phyloP scores from a whole-genome alignment of 176 grass and related monocot genomes.

The Neostapfia colusana region DNA sequence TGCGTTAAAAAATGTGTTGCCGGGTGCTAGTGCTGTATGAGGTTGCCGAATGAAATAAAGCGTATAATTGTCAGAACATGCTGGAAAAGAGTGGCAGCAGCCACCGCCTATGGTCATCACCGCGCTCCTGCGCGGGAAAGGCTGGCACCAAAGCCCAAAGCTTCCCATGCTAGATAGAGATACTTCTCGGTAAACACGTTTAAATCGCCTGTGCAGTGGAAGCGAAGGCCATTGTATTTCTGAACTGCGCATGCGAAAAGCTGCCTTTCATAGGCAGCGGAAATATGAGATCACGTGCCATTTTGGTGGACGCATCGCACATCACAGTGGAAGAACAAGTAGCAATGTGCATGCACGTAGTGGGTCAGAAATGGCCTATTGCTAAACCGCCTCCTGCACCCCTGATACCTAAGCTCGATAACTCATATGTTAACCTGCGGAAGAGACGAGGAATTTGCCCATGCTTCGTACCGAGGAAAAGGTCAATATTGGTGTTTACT shows the following conservation, averaged over 20 bases:
- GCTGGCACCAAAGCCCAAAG: slow-evolving; percentile 18
- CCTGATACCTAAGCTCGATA: too few species aligned
- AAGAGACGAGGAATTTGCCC: too few species aligned
- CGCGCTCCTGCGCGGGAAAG: too few species aligned
- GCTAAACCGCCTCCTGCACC: too few species aligned
- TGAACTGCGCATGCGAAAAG: neutral
- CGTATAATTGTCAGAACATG: slow-evolving; percentile 24
- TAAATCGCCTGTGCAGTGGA: neutral
- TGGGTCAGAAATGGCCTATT: too few species aligned
- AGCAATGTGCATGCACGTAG: too few species aligned
- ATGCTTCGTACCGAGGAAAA: too few species aligned
- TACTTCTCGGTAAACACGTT: neutral
- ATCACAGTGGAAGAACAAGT: too few species aligned
- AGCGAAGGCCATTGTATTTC: neutral
- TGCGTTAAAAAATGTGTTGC: slow-evolving; percentile 51
- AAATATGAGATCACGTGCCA: neutral
- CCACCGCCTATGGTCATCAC: neutral
- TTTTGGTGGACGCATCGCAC: too few species aligned
- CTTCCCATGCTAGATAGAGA: neutral
- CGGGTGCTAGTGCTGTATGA: slow-evolving; percentile 35
- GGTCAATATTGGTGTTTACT: too few species aligned
- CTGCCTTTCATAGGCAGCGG: neutral
- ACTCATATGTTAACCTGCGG: too few species aligned
- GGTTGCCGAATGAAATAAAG: slow-evolving; percentile 47
- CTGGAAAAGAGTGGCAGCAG: too few species aligned